Percentiles rank a stretch among this genome's conserved stretches.
These are phyloP conservation scores for Helotiales sp. DNA, from an alignment of 2,329 filamentous ascomycete species.

Conservation along the genomic window DNA sequence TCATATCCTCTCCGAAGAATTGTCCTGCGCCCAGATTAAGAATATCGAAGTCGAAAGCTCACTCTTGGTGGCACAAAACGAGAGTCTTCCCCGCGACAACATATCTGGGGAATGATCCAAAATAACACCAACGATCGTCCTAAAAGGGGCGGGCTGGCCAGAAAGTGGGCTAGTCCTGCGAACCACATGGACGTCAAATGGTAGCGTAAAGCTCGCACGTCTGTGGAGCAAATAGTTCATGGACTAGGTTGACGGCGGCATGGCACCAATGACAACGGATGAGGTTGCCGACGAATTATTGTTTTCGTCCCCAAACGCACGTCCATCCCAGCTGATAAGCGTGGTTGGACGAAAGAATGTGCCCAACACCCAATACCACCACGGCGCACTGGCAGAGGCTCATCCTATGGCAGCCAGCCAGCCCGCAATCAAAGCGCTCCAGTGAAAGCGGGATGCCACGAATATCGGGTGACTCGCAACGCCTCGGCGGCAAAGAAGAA, in stretches of 20 bases:
- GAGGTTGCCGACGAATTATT: neutral
- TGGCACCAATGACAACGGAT: neutral
- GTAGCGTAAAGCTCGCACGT: neutral
- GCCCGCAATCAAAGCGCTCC: neutral
- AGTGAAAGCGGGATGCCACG: neutral
- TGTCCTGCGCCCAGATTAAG: neutral
- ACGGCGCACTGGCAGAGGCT: slow-evolving; percentile 1
- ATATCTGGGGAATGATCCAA: slow-evolving; percentile 1
- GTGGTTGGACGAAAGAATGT: slow-evolving; percentile 8
- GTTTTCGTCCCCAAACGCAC: slow-evolving; percentile 10
- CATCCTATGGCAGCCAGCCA: neutral
- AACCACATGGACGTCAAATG: slow-evolving; percentile 5
- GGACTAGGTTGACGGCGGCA: neutral
- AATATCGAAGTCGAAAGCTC: neutral
- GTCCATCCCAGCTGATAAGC: neutral
- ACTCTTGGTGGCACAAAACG: neutral
- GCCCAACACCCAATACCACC: neutral
- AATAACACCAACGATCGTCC: neutral
- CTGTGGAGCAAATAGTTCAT: neutral
- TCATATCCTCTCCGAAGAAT: neutral
- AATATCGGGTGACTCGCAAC: neutral
- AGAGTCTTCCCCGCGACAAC: neutral
- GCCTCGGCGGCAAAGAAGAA: neutral
- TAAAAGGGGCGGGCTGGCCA: neutral
- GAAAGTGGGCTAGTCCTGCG: neutral